Evolutionary conservation across 352 stramenopile species (phyloP), one percentile per base, ranked within the genome.

Genomic region (Stramenopiles sp.): DNA sequence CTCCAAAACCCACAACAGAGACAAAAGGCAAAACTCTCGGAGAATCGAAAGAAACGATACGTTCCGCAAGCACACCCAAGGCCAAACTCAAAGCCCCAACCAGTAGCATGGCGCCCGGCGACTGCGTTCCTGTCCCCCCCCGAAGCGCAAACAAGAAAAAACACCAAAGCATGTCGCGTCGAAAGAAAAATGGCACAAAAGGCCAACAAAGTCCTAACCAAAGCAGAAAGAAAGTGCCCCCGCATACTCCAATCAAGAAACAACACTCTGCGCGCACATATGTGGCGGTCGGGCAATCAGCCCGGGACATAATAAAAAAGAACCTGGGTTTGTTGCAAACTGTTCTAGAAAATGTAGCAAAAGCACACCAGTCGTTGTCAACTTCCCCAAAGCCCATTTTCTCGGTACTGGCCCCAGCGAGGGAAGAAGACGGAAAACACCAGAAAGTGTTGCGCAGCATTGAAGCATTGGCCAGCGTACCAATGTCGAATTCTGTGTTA

Each of bases 401-500:
- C 35, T 35, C 12, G 53, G 1, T 2, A 71, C 33, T 71, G 53
- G 53, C 6, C 35, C 35, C 4, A 2, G 35, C 53, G 6, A 71
- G 35, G 12, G 53, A 6, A 71, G 35, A 4, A 2, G 35, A 6
- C 33, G 35, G 12, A 31, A 71, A 6, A 35, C 33, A 35, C 2
- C 31, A 4, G 6, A 71, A 6, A 6, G 33, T 6, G 2, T 71
- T 35, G 53, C 33, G 2, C n/a, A n/a, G 53, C 53, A 2, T 35
- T 71, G 2, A 71, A 71, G 33, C 2, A 2, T 71, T 71, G 33
- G 12, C 2, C 33, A 6, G 53, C 2, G 6, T 71, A 33, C 53
- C 53, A 71, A 71, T 2, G 6, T 71, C 53, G 6, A 71, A 71
- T 71, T 71, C 53, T 71, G 53, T 71, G 2, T 71, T 71, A 6